Conservation (phyloP, 2,329 filamentous ascomycete genomes). For the Aspergillus spinulosporus region DNA sequence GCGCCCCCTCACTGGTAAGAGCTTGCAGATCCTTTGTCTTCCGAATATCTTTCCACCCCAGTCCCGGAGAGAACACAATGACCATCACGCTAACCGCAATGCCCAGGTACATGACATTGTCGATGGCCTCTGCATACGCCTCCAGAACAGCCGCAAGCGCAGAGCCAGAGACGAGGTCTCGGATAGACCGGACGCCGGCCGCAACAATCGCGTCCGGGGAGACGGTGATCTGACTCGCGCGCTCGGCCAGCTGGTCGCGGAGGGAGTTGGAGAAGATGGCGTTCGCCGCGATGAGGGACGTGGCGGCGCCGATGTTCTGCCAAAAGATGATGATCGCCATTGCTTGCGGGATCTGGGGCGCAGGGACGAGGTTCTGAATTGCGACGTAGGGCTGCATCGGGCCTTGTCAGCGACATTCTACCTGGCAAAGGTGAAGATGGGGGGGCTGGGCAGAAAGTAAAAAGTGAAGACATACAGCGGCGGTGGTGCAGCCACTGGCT, state of each 20-base stretch:
- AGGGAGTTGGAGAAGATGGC: constrained; percentile 31
- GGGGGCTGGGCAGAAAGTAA: background rate
- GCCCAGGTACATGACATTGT: constrained; percentile 33
- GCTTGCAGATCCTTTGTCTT: constrained; percentile 26
- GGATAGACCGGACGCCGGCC: constrained; percentile 28
- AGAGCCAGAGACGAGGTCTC: constrained; percentile 25
- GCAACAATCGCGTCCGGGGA: constrained; percentile 25
- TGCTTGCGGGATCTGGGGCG: constrained; percentile 27
- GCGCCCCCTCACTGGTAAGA: constrained; percentile 11
- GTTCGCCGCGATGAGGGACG: constrained; percentile 32
- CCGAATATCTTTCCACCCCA: constrained; percentile 34
- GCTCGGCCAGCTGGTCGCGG: constrained; percentile 20
- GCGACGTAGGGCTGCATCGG: constrained; percentile 27
- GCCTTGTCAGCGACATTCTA: background rate
- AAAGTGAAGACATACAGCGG: background rate
- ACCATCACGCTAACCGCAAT: constrained; percentile 24
- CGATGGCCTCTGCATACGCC: constrained; percentile 31
- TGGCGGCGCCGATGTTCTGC: constrained; percentile 37
- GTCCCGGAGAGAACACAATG: constrained; percentile 27
- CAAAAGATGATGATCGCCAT: constrained; percentile 33
- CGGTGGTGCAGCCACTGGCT: background rate
- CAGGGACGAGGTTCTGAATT: constrained; percentile 28
- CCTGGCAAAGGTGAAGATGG: background rate
- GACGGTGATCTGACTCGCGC: constrained; percentile 17
- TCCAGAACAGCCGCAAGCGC: constrained; percentile 27